phyloP scores from a whole-genome alignment of 805 yeast species.

The Hemisphaericaspora nanyangensis region DNA sequence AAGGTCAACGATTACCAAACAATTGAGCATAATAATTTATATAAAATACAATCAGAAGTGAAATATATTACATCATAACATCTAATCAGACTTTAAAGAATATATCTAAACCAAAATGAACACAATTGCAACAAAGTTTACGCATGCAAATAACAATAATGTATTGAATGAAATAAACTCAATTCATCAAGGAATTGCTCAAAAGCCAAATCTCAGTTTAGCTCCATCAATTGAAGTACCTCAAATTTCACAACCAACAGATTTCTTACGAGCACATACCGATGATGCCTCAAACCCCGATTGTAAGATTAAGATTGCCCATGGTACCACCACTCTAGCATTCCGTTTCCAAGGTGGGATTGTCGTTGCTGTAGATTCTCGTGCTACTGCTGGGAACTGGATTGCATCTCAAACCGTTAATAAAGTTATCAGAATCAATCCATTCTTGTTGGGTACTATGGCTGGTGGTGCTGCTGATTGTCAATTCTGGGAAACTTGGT shows the following conservation, averaged over 20 bases:
- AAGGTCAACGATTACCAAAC: no score
- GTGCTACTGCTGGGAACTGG: conserved; percentile 98
- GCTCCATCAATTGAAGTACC: conserved; percentile 72
- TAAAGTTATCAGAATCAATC: conserved; percentile 95
- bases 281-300: conserved; percentile 92
- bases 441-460: conserved; percentile 93
- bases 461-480: conserved; percentile 99
- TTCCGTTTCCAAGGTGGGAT: conserved; percentile 96
- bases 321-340: conserved; percentile 98
- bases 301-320: conserved; percentile 93
- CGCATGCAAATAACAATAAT: conserved; percentile 25
- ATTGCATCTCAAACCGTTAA: conserved; percentile 97
- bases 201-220: conserved; percentile 23
- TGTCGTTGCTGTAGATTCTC: conserved; percentile 92
- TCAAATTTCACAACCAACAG: conserved; percentile 84
- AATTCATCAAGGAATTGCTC: conserved; percentile 19
- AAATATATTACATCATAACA: no score
- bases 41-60: no score
- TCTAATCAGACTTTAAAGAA: no score
- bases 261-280: conserved; percentile 94
- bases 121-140: conserved; percentile 34
- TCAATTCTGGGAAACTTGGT: conserved; percentile 99
- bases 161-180: conserved; percentile 26
- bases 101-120: no score
- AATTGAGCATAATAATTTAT: no score